These are phyloP conservation scores for Mucor indicus DNA, from an alignment of 371 early-diverging fungal genomes.

Conservation along the genomic window DNA sequence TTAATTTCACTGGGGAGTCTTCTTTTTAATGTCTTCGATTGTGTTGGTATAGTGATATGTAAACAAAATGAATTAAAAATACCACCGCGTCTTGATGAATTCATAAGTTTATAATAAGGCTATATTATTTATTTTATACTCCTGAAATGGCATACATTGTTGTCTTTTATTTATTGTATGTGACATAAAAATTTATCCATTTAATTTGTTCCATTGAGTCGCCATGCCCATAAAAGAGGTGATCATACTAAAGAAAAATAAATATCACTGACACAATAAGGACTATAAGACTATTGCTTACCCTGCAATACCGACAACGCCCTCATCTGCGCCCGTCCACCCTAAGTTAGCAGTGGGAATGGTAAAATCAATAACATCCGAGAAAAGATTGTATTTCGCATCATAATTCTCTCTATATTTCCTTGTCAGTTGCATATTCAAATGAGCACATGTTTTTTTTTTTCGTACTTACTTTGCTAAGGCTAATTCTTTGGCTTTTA, in stretches of 20 bases:
- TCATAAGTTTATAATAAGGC: no score
- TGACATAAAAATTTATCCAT: no score
- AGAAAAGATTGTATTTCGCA: slow-evolving; percentile 52
- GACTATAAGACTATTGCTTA: slow-evolving; percentile 18
- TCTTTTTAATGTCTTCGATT: no score
- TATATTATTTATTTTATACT: no score
- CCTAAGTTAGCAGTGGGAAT: slow-evolving; percentile 61
- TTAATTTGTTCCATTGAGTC: slow-evolving; percentile 45
- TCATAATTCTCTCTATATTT: slow-evolving; percentile 46
- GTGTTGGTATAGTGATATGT: no score
- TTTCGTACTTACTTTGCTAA: slow-evolving; percentile 41
- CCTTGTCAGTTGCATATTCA: not conserved
- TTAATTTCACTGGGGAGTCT: no score
- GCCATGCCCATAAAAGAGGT: slow-evolving; percentile 50
- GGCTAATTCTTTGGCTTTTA: slow-evolving; percentile 25
- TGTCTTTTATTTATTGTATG: no score
- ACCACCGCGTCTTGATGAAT: no score
- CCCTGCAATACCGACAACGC: slow-evolving; percentile 69
- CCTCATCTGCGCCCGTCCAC: slow-evolving; percentile 58
- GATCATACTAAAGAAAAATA: slow-evolving; percentile 27
- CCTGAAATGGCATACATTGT: no score
- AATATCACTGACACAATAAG: not conserved
- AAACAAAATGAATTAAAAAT: no score
- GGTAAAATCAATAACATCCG: slow-evolving; percentile 61
- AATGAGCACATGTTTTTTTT: not conserved